phyloP scores from a whole-genome alignment of 1,284 basidiomycete genomes.

The Ceratobasidium sp. region DNA sequence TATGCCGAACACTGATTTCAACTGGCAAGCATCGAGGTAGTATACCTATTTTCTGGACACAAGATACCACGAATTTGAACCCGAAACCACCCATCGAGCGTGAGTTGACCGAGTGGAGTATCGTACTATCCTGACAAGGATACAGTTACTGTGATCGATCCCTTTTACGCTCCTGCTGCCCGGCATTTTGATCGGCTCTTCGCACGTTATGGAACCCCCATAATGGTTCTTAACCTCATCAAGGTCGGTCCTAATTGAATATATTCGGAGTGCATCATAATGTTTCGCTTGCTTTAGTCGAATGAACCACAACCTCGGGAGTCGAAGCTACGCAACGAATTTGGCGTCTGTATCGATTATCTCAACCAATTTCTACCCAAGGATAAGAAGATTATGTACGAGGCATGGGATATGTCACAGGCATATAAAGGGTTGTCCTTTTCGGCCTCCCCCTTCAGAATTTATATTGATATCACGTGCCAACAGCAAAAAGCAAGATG shows the following conservation, averaged over 20 bases:
- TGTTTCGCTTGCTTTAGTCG: slow-evolving; percentile 56
- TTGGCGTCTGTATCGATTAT: slow-evolving; percentile 91
- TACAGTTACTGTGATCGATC: slow-evolving; percentile 92
- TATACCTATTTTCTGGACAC: slow-evolving; percentile 96
- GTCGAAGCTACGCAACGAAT: slow-evolving; percentile 92
- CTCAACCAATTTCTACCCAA: slow-evolving; percentile 95
- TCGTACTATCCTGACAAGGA: slow-evolving; percentile 29
- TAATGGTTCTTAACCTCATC: slow-evolving; percentile 96
- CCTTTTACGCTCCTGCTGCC: slow-evolving; percentile 93
- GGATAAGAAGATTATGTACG: slow-evolving; percentile 88
- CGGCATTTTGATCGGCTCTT: slow-evolving; percentile 95
- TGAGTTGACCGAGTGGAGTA: slow-evolving; percentile 57
- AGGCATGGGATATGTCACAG: slow-evolving; percentile 96
- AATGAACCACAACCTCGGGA: slow-evolving; percentile 79
- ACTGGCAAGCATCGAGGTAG: slow-evolving; percentile 84
- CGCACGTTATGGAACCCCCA: slow-evolving; percentile 87
- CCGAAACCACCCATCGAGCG: slow-evolving; percentile 96
- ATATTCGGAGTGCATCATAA: neutral
- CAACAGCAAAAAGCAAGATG: slow-evolving; percentile 89
- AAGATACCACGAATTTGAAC: slow-evolving; percentile 90
- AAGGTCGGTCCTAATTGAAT: slow-evolving; percentile 71
- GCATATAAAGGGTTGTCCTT: slow-evolving; percentile 82
- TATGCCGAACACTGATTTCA: neutral
- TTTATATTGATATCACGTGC: neutral
- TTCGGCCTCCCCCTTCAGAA: neutral